Conservation (phyloP, 352 stramenopile genomes). For the Plasmopara viticola region DNA sequence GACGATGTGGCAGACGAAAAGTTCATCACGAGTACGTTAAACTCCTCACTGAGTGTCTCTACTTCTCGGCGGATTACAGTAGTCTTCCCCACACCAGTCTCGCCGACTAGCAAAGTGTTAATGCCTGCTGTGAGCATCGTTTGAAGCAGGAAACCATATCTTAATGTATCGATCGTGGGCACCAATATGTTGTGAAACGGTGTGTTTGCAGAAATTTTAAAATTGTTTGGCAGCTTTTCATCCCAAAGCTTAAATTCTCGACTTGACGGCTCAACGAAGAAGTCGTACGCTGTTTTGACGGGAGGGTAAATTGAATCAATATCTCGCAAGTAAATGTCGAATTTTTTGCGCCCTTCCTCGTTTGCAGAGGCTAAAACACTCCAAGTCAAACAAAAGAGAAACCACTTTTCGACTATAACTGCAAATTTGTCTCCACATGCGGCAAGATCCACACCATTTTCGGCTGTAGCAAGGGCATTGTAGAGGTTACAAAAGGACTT, state of each 20-base stretch:
- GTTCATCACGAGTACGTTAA: conserved; percentile 78
- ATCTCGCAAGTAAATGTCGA: conserved; percentile 86
- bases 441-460: conserved; percentile 66
- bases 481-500: conserved; percentile 85
- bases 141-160: conserved; percentile 77
- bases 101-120: conserved; percentile 83
- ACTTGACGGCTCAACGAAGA: conserved; percentile 80
- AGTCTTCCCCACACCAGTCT: conserved; percentile 88
- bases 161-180: conserved; percentile 78
- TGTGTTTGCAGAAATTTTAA: conserved; percentile 60
- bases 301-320: conserved; percentile 90
- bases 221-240: conserved; percentile 71
- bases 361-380: conserved; percentile 81
- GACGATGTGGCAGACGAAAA: conserved; percentile 88
- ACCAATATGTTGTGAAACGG: conserved; percentile 86
- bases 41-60: conserved; percentile 72
- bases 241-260: conserved; percentile 83
- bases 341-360: conserved; percentile 77
- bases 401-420: conserved; percentile 73
- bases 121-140: conserved; percentile 69
- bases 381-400: conserved; percentile 83
- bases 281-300: conserved; percentile 91
- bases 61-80: conserved; percentile 79
- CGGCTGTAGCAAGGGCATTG: conserved; percentile 57
- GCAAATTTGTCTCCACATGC: conserved; percentile 62